Conservation (phyloP, 768 basidiomycete genomes). For the Leccinellum rugosiceps region DNA sequence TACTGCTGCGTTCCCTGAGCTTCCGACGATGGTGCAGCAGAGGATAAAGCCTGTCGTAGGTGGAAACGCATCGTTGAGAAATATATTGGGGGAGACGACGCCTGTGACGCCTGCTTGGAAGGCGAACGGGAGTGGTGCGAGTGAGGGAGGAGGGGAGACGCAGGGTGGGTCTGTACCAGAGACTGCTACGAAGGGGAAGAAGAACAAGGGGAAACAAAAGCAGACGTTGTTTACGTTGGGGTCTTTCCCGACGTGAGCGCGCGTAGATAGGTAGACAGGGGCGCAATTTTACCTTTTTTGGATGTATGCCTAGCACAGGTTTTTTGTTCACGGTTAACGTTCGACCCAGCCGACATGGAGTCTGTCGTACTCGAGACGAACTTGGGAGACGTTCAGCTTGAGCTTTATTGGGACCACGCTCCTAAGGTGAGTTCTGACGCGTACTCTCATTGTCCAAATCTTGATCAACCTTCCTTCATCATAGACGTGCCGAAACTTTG, state of each 20-base stretch:
- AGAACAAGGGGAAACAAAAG: constrained; percentile 80
- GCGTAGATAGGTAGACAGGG: neutral
- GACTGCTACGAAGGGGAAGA: constrained; percentile 52
- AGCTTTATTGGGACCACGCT: neutral
- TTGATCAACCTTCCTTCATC: neutral
- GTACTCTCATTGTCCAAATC: too few relatives aligned
- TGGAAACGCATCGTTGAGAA: constrained; percentile 64
- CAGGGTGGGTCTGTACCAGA: neutral
- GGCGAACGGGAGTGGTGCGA: neutral
- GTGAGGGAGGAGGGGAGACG: neutral
- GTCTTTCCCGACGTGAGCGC: constrained; percentile 42
- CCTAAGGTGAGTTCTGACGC: neutral
- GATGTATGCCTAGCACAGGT: neutral
- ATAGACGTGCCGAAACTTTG: neutral
- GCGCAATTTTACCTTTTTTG: neutral
- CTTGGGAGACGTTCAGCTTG: neutral
- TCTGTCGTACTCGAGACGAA: neutral
- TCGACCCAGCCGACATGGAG: neutral
- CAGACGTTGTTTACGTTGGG: constrained; percentile 76
- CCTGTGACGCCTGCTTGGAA: constrained; percentile 34
- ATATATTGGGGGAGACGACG: constrained; percentile 44
- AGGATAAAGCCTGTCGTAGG: constrained; percentile 47
- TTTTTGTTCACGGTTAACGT: neutral
- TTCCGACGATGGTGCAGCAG: constrained; percentile 45
- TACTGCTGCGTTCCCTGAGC: constrained; percentile 61